Base-by-base conservation (phyloP, 768 basidiomycete species). In the Chalciporus piperatus region DNA sequence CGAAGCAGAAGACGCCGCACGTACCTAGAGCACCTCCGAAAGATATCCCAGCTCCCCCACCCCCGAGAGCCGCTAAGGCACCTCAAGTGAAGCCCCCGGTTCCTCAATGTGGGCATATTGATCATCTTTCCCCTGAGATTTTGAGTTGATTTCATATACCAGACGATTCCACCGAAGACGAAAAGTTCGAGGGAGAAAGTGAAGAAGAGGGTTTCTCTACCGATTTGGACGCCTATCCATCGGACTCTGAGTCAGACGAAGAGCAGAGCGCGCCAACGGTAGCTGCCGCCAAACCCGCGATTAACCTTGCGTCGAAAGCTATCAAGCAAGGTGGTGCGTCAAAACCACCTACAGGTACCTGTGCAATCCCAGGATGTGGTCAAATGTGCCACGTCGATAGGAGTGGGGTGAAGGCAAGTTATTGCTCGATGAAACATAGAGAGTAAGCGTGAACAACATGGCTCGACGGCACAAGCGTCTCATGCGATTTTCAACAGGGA, bases 361-460 rank as follows among this genome's bases (percentile, higher is more conserved):
- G 84, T 56, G 73, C 76, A 56, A 75, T 84, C 59, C 78, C 78
- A 57, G 77, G 76, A 49, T 86, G 84, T 64, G 75, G 75, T 47
- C 70, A 84, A 64, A 75, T 76, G 55, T 78, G 77, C 55, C 77
- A 83, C 59, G 71, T 80, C 57, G 79, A 83, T 65, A 69, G 72
- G 53, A 73, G 74, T 59, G 83, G 82, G 16, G 56, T 70, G 50
- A 77, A 72, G 61, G 68, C 71, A 42, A 74, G 76, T 41, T 85
- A 81, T 59, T 85, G 84, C 58, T 84, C 82, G 5, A 67, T 69
- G 67, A 74, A 76, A 48, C 84, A 85, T 66, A 73, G 83, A 56
- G 82, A 86, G 84, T 85, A 58, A 60, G 83, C 76, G n/a, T 23
- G 20, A 52, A 41, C 30, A 7, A 32, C 47, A 17, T 44, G 45